These are phyloP conservation scores for Huntiella moniliformis DNA, from an alignment of 2,329 filamentous ascomycete species.

Conservation along the genomic window DNA sequence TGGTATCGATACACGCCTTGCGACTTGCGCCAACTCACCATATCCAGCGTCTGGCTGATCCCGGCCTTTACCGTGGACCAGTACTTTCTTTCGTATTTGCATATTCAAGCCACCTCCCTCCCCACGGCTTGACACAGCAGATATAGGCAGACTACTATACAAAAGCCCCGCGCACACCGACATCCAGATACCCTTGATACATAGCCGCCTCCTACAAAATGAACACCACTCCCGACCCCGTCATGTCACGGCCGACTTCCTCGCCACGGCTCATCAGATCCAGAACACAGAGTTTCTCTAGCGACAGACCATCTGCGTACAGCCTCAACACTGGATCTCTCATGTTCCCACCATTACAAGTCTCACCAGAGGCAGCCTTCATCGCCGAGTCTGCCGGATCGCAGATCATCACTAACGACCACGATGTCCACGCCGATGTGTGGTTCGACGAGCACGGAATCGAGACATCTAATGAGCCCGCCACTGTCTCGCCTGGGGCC, in stretches of 20 bases:
- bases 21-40: no score
- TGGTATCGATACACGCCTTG: no score
- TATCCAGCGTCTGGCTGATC: no score
- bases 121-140: no score
- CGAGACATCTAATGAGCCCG: slow-evolving; percentile 46
- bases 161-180: not conserved
- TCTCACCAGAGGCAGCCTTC: slow-evolving; percentile 67
- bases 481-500: slow-evolving; percentile 53
- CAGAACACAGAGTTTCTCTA: slow-evolving; percentile 47
- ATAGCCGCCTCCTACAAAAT: slow-evolving; percentile 5
- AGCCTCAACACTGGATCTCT: slow-evolving; percentile 36
- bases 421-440: slow-evolving; percentile 53
- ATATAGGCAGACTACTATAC: no score
- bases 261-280: slow-evolving; percentile 24
- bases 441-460: slow-evolving; percentile 52
- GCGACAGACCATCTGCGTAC: slow-evolving; percentile 47
- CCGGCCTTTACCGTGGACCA: no score
- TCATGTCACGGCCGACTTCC: slow-evolving; percentile 19
- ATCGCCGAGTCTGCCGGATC: slow-evolving; percentile 76
- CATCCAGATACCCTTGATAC: not conserved
- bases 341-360: slow-evolving; percentile 44
- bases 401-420: slow-evolving; percentile 77
- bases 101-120: no score
- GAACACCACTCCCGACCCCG: slow-evolving; percentile 6
- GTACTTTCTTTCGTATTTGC: no score